These are phyloP conservation scores for Catunica adiposa DNA, from an alignment of 2,329 filamentous ascomycete genomes.

Conservation along the genomic window DNA sequence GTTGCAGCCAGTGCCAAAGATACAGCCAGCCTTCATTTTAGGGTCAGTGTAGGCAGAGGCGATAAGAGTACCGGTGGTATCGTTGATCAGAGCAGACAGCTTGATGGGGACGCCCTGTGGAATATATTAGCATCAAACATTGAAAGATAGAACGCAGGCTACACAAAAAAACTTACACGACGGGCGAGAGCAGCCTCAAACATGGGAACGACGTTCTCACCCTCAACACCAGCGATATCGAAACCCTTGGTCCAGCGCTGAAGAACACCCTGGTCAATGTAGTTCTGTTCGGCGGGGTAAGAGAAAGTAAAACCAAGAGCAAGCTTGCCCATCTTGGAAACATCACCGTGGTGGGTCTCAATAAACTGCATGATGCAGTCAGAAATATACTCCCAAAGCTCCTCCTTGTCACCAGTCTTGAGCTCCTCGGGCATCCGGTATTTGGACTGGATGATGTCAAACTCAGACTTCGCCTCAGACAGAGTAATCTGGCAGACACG, in stretches of 20 bases:
- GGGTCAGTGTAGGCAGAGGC: conserved; percentile 93
- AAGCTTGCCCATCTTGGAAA: conserved; percentile 43
- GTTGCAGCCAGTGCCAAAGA: conserved; percentile 96
- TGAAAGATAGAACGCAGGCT: conserved; percentile 14
- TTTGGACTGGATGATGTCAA: conserved; percentile 90
- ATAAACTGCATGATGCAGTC: conserved; percentile 86
- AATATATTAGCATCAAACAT: conserved; percentile 13
- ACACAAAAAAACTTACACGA: conserved; percentile 21
- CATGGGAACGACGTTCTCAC: conserved; percentile 75
- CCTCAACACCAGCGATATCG: conserved; percentile 83
- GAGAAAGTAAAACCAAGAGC: conserved; percentile 92
- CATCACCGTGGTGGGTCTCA: conserved; percentile 61
- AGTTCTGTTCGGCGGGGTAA: conserved; percentile 83
- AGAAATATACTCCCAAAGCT: conserved; percentile 89
- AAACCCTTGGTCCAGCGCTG: conserved; percentile 98
- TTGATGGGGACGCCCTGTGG: conserved; percentile 72
- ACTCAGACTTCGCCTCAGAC: conserved; percentile 73
- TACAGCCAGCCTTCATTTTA: conserved; percentile 87
- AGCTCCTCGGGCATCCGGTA: conserved; percentile 89
- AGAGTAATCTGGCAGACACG: conserved; percentile 87
- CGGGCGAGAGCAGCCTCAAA: conserved; percentile 63
- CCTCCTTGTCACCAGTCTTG: conserved; percentile 67
- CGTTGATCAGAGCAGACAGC: conserved; percentile 85
- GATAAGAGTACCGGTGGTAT: conserved; percentile 92
- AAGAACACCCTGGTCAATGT: conserved; percentile 80